Evolutionary conservation across 73 alveolate genomes (phyloP), one percentile per base, ranked within the genome.

Genomic region (Halteria grandinella): DNA sequence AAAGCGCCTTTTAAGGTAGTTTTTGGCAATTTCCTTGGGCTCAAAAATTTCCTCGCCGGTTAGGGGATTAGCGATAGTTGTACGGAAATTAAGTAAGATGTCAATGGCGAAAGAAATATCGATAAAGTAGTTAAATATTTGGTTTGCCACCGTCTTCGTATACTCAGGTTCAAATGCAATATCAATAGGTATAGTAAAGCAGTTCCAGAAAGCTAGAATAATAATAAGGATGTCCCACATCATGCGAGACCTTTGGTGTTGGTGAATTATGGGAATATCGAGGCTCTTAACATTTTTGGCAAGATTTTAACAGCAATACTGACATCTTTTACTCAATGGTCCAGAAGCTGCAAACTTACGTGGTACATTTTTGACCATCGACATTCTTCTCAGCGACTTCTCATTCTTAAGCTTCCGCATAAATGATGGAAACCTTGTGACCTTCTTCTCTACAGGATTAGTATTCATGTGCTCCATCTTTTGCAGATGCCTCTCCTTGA

Each of bases 141-240:
- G 5, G n/a, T 48, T 25, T 45, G 72, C 71, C 72, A 70, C 18
- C 47, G 47, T 36, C 47, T 5, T 5, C 12, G 18, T 31, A 11
- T 41, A 24, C 31, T 57, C 87, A 12, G 87, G 86, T 32, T 70
- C 83, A 50, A 89, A 89, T 3, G 96, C 86, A 7, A 84, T 86
- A 12, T 63, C 76, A 31, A 84, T 77, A 27, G 96, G 96, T 7
- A 83, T 75, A 17, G 87, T 37, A 32, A 83, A 6, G 41, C 90
- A 69, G 53, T 80, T 73, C 39, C 70, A 89, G n/a, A 84, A 25
- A 4, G 93, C 90, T 6, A 89, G 77, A n/a, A 84, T 21, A 79
- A 83, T 70, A 18, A 84, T 79, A 27, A 75, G 48, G 0, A 89
- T 51, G 57, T 89, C 93, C 93, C 96, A 89, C 27, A 76, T 52